phyloP scores from a whole-genome alignment of 495 filamentous ascomycete genomes.

The Hyaloscypha finlandica region DNA sequence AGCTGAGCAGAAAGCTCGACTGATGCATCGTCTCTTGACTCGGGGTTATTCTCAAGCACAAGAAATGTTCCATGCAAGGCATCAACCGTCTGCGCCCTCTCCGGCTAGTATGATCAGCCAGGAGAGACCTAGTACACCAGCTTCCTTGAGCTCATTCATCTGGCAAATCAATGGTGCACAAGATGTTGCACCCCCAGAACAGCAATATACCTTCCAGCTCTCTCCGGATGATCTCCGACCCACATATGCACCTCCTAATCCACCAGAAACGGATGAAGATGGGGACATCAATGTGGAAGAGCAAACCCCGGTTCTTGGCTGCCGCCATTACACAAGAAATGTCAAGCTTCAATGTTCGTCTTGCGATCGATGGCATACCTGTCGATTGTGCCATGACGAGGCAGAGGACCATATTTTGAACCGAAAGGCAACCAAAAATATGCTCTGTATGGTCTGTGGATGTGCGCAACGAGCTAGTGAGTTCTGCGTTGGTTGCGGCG shows the following conservation, averaged over 20 bases:
- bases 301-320: slow-evolving; percentile 64
- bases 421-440: slow-evolving; percentile 83
- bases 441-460: slow-evolving; percentile 97
- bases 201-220: slow-evolving; percentile 64
- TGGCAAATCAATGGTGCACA: slow-evolving; percentile 38
- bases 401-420: slow-evolving; percentile 80
- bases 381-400: slow-evolving; percentile 91
- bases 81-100: slow-evolving; percentile 34
- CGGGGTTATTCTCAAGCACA: slow-evolving; percentile 66
- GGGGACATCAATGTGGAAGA: slow-evolving; percentile 44
- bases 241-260: slow-evolving; percentile 57
- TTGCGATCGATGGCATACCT: slow-evolving; percentile 92
- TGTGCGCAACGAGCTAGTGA: slow-evolving; percentile 81
- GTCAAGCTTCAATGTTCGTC: slow-evolving; percentile 92
- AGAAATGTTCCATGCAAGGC: slow-evolving; percentile 40
- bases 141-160: slow-evolving; percentile 36
- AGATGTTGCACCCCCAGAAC: slow-evolving; percentile 38
- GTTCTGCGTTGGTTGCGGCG: slow-evolving; percentile 72
- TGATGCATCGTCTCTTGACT: slow-evolving; percentile 82
- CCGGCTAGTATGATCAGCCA: slow-evolving; percentile 40
- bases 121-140: slow-evolving; percentile 40
- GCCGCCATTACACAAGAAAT: slow-evolving; percentile 91
- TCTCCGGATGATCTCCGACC: slow-evolving; percentile 70
- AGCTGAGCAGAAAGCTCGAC: slow-evolving; percentile 74
- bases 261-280: slow-evolving; percentile 37